Percentiles rank a stretch among this genome's conserved stretches.
phyloP scores from a whole-genome alignment of 2,329 filamentous ascomycete genomes.

The Fusarium sp. region DNA sequence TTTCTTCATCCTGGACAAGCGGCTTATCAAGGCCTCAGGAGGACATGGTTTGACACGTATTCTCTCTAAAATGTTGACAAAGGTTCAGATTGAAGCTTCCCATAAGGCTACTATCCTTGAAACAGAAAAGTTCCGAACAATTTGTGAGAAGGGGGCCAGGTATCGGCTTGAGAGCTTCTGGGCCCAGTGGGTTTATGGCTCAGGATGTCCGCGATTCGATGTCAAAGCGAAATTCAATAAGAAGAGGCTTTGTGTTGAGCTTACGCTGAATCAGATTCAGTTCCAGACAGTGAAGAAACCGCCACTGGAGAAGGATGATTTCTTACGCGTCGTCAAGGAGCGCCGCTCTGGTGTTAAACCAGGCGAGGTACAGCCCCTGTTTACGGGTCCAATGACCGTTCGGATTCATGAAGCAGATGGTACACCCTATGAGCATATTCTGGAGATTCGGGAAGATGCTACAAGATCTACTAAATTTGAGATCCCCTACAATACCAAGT shows the following conservation, averaged over 20 bases:
- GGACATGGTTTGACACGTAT: conserved; percentile 88
- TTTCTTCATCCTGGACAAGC: conserved; percentile 91
- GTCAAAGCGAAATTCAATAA: conserved; percentile 96
- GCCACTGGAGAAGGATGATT: conserved; percentile 76
- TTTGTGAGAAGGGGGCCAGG: conserved; percentile 90
- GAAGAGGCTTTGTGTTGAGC: conserved; percentile 94
- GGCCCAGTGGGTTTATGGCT: conserved; percentile 89
- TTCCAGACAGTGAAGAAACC: conserved; percentile 58
- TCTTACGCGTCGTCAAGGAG: conserved; percentile 88
- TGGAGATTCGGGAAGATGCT: conserved; percentile 89
- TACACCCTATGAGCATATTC: conserved; percentile 97
- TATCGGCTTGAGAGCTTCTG: conserved; percentile 91
- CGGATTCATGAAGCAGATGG: conserved; percentile 98
- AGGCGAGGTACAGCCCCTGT: conserved; percentile 79
- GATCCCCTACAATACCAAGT: conserved; percentile 99
- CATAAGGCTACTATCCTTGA: conserved; percentile 79
- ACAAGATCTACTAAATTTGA: conserved; percentile 84
- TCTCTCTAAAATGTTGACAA: conserved; percentile 85
- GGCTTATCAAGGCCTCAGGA: conserved; percentile 84
- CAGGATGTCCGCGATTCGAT: conserved; percentile 89
- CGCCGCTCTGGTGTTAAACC: conserved; percentile 76
- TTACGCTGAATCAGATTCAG: conserved; percentile 85
- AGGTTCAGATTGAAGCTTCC: conserved; percentile 76
- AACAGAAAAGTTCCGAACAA: conserved; percentile 79
- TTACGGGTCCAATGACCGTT: conserved; percentile 97